Evolutionary conservation across 2,329 filamentous ascomycete species (phyloP), one percentile per base, ranked within the genome.

Genomic region (Aureobasidium sp.): DNA sequence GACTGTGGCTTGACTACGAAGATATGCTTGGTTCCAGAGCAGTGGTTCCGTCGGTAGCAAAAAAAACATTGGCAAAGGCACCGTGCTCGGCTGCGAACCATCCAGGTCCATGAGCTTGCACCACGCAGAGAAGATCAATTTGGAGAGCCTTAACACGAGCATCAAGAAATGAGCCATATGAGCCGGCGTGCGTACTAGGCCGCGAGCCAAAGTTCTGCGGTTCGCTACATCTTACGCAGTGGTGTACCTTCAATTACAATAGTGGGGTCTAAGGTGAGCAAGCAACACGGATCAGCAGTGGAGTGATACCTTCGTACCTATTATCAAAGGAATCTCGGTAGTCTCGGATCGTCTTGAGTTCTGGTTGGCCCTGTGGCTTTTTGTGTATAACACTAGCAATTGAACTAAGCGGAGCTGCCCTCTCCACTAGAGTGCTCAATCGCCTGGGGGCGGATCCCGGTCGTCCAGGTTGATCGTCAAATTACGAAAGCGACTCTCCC

Each of bases 11-110:
- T 42, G 37, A 27, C 35, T 8, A 31, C n/a, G 52, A 54, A 31
- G 33, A 31, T 19, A 14, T 57, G 53, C 53, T 45, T 7, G 29
- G 15, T 27, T 29, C 53, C 53, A 37, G 31, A 35, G 53, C 17
- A 57, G 29, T 47, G 53, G 53, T 57, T 47, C 31, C 19, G 15
- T 57, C 39, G 53, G 53, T 47, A 57, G 53, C 31, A 44, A 24
- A 57, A 57, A 45, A 37, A 37, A 44, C n/a, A n/a, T 44, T 37
- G 52, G 14, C 24, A 31, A 31, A 6, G 15, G 24, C 37, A 54
- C 17, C 27, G 52, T 54, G 52, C 37, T 42, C 17, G 24, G 9
- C 35, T 22, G 35, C 33, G 50, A 54, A 54, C 50, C 31, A 52
- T 52, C n/a, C 45, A 39, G 35, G 33, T 40, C 35, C 49, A 39